Conservation (phyloP, 352 stramenopile genomes). For the Globisporangium paddicum region DNA sequence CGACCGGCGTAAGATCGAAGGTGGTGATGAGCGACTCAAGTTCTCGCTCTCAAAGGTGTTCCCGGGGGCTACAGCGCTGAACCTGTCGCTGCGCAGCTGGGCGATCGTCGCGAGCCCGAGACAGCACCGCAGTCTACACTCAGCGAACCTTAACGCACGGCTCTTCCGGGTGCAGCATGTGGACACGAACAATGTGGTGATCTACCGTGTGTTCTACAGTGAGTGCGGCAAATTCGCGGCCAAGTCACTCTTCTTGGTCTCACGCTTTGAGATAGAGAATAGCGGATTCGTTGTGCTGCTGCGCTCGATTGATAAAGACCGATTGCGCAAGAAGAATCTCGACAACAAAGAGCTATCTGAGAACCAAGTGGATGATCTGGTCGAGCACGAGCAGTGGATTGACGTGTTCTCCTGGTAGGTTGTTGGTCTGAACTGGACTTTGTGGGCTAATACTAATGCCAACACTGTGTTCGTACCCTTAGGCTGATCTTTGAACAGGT, state of each 20-base stretch:
- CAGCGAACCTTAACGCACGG: conserved; percentile 29
- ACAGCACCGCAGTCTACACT: conserved; percentile 33
- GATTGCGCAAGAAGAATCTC: conserved; percentile 10
- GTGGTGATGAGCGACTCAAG: conserved; percentile 28
- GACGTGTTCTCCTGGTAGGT: background rate
- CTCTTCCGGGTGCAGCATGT: conserved; percentile 35
- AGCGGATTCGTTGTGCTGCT: conserved; percentile 38
- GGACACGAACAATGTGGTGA: conserved; percentile 50
- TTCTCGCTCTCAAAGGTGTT: conserved; percentile 59
- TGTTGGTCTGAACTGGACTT: background rate
- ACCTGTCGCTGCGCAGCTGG: conserved; percentile 33
- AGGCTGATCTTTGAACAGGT: conserved; percentile 47
- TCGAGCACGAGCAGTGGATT: background rate
- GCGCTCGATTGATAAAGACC: conserved; percentile 27
- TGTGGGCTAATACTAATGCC: background rate
- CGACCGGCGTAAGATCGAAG: conserved; percentile 33
- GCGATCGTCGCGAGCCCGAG: conserved; percentile 26
- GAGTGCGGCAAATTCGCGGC: conserved; percentile 14
- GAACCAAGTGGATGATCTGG: background rate
- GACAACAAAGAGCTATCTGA: background rate
- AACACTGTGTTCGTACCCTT: background rate
- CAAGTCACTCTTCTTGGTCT: conserved; percentile 42
- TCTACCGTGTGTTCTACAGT: conserved; percentile 41
- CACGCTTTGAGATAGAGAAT: conserved; percentile 27
- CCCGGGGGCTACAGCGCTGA: conserved; percentile 17